Evolutionary conservation across 768 basidiomycete genomes (phyloP), one percentile per base, ranked within the genome.

Genomic region (Suillus placidus): DNA sequence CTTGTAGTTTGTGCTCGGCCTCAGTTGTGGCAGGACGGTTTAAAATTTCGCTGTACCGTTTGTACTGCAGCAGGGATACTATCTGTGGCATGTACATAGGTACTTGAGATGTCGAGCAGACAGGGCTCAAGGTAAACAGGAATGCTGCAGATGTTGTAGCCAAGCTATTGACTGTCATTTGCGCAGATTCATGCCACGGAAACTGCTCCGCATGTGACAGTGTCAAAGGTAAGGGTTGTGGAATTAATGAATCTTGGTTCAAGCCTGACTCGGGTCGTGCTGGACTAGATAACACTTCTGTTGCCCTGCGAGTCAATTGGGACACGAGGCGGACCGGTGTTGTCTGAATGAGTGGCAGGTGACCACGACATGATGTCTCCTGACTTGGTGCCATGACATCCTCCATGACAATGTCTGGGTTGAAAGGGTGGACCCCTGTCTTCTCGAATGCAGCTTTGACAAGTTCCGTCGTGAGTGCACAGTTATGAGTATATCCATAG

Each of bases 401-500:
- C 9, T 52, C 54, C 13, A 68, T 69, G 10, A 78, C 63, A 6
- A 69, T 63, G 30, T 64, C 32, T 14, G 68, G 69, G 55, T 73
- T 64, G 61, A 72, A 70, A 37, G 77, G 74, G 20, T 60, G 61
- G 12, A 78, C 61, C 4, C 75, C 77, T 34, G 74, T 77, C 51
- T 70, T 70, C 20, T 57, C 51, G 55, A 76, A 77, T 38, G 74
- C 73, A 2, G 70, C 34, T 51, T 63, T 52, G 60, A 78, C 72
- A 43, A 60, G 69, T 1, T 55, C 62, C 3, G 61, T 40, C 0
- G 77, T 80, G 52, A 83, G 69, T 20, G 77, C 72, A 0, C 63
- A 16, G 1, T 70, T 18, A 62, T 80, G 78, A 9, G 82, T 80
- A 13, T 64, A 26, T 8, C 69, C 73, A 58, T 79, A 82, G 6